Evolutionary conservation across 1,139 yeast genomes (phyloP), one percentile per base, ranked within the genome.

Genomic region (Spathaspora sp.): DNA sequence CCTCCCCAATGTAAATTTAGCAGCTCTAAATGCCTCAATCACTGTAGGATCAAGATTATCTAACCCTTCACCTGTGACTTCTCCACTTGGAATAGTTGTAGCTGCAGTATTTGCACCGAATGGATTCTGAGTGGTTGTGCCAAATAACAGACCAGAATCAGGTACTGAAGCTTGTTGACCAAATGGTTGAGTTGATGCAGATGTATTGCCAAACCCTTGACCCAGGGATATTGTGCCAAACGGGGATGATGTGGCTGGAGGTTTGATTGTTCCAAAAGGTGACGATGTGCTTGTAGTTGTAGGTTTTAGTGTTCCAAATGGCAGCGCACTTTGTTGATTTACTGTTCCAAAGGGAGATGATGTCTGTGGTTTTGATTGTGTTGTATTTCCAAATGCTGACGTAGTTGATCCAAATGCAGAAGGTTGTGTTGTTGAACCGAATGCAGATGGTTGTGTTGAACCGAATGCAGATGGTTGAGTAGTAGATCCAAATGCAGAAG

Each of bases 1-100:
- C 23, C 67, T 64, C 0, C 96, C 96, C 23, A 89, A 62, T 13
- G 64, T 63, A 57, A 89, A 90, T 3, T 52, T 47, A 0, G 63
- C 57, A 1, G 82, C 74, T 50, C 72, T 65, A 59, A 88, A 90
- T 16, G 79, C 79, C 6, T 64, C 68, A 10, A 71, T 49, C 1
- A 82, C 70, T 2, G 56, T 64, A 6, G 69, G 72, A 25, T 78
- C 65, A 9, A 83, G 60, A 9, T 73, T 76, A 0, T 64, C 67
- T 8, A 62, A 50, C 1, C 59, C 58, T 10, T 41, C 46, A 7
- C 31, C 27, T 17, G 39, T 11, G 18, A 39, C 25, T 33, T 34
- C 34, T 7, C 27, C 18, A 20, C 37, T 37, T 3, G 43, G 29
- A 13, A 44, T 23, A 10, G 29, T 16, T 13, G 34, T 39, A 10